A percentile compares a stretch with the other conserved stretches of the same genome.
Evolutionary conservation across 805 yeast species (phyloP).

Genomic region (Myxozyma kluyveri): DNA sequence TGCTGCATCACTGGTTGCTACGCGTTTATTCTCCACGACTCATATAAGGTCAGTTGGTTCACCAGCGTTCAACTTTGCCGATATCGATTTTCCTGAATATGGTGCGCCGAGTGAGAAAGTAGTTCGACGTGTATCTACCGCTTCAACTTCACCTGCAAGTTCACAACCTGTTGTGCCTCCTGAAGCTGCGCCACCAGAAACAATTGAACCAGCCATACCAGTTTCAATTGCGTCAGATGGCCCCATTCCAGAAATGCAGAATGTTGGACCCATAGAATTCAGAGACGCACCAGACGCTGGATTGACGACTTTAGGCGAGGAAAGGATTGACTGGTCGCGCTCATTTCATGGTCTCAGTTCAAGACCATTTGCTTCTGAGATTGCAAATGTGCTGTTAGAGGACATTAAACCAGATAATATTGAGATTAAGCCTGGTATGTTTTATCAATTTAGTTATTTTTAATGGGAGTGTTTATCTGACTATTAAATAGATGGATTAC

Average conservation of each 20-base stretch:
- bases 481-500: slow-evolving; percentile 62
- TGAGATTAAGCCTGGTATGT: slow-evolving; percentile 72
- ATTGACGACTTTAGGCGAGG: slow-evolving; percentile 1
- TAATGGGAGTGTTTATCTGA: too few species aligned
- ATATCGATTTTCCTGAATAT: background rate
- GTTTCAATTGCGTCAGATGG: background rate
- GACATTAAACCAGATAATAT: slow-evolving; percentile 69
- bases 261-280: background rate
- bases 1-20: too few species aligned
- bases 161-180: too few species aligned
- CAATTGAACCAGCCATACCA: background rate
- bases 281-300: slow-evolving; percentile 11
- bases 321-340: slow-evolving; percentile 67
- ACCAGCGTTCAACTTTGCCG: background rate
- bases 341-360: slow-evolving; percentile 85
- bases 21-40: too few species aligned
- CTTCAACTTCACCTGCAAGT: background rate
- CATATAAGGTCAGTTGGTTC: too few species aligned
- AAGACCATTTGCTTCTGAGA: slow-evolving; percentile 64
- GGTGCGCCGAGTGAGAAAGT: background rate
- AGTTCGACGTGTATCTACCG: background rate
- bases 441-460: background rate
- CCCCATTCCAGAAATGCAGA: background rate
- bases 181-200: too few species aligned
- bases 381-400: slow-evolving; percentile 59